These are phyloP conservation scores for Salix purpurea DNA, from an alignment of 345 rosid species.

Conservation along the genomic window DNA sequence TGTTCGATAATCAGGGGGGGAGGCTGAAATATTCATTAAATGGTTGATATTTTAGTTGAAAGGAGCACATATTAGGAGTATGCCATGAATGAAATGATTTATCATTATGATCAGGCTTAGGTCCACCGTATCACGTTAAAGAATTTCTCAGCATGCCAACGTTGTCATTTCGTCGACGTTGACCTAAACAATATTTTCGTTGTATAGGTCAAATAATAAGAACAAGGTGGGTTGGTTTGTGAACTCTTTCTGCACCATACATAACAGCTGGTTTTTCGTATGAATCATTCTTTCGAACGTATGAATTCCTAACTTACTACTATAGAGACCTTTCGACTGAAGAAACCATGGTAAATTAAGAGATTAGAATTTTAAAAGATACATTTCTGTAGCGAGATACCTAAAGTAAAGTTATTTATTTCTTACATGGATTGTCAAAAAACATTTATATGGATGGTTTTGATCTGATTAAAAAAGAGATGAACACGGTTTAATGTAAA, in stretches of 20 bases:
- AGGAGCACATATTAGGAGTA: background rate
- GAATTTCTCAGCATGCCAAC: conserved; percentile 1
- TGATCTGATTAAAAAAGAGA: too few relatives aligned
- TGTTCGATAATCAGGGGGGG: background rate
- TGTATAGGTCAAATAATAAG: conserved; percentile 4
- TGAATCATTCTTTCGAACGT: background rate
- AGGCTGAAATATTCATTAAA: background rate
- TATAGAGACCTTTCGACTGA: too few relatives aligned
- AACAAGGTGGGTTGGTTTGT: background rate
- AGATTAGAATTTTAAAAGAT: too few relatives aligned
- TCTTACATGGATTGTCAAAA: too few relatives aligned
- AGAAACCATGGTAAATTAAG: too few relatives aligned
- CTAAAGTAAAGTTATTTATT: too few relatives aligned
- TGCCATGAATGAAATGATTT: background rate
- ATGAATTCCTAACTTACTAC: too few relatives aligned
- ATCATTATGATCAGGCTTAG: background rate
- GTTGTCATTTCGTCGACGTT: conserved; percentile 5
- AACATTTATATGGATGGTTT: too few relatives aligned
- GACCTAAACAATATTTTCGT: background rate
- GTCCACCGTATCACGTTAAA: background rate
- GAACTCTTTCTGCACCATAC: too few relatives aligned
- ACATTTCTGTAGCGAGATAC: too few relatives aligned
- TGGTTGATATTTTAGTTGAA: background rate
- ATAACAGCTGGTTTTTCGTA: background rate
- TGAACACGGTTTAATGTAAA: too few relatives aligned